Evolutionary conservation across 192 early-diverging fungal species (phyloP).

Genomic region (Dissophora ornata): DNA sequence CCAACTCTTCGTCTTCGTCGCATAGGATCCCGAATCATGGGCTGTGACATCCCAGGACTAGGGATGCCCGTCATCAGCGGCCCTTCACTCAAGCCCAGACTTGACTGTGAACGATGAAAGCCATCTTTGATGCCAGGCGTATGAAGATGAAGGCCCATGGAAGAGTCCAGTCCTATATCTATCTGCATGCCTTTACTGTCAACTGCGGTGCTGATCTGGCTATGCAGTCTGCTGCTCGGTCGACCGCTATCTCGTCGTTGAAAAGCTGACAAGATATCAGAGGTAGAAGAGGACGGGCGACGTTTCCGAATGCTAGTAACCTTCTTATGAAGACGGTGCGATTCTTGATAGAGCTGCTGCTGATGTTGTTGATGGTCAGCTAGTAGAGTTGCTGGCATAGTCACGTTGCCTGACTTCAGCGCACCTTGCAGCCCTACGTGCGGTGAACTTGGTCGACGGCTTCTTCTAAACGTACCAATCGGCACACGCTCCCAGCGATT

Average conservation of each 20-base stretch:
- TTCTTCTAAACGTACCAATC: conserved; percentile 61
- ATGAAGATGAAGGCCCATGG: too few relatives aligned
- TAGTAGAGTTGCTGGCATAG: conserved; percentile 47
- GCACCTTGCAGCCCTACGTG: conserved; percentile 50
- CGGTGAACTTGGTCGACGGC: conserved; percentile 46
- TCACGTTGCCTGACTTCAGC: conserved; percentile 49
- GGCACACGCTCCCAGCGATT: conserved; percentile 65
- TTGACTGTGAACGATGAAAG: too few relatives aligned
- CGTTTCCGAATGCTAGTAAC: conserved; percentile 8
- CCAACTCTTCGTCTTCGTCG: conserved; percentile 12
- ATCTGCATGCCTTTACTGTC: too few relatives aligned
- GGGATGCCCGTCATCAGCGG: too few relatives aligned
- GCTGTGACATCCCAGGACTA: neutral
- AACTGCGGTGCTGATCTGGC: too few relatives aligned
- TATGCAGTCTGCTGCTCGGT: neutral
- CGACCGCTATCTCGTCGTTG: neutral
- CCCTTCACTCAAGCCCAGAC: too few relatives aligned
- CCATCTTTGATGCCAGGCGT: too few relatives aligned
- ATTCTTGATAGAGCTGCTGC: conserved; percentile 18
- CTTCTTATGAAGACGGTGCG: conserved; percentile 16
- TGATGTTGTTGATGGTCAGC: conserved; percentile 25
- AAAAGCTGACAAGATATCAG: conserved; percentile 4
- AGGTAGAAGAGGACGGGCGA: conserved; percentile 9
- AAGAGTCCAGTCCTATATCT: too few relatives aligned
- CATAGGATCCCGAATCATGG: conserved; percentile 10